Percentiles rank a stretch among this genome's conserved stretches.
These are phyloP conservation scores for Exophiala sp. DNA, from an alignment of 2,329 filamentous ascomycete species.

Conservation along the genomic window DNA sequence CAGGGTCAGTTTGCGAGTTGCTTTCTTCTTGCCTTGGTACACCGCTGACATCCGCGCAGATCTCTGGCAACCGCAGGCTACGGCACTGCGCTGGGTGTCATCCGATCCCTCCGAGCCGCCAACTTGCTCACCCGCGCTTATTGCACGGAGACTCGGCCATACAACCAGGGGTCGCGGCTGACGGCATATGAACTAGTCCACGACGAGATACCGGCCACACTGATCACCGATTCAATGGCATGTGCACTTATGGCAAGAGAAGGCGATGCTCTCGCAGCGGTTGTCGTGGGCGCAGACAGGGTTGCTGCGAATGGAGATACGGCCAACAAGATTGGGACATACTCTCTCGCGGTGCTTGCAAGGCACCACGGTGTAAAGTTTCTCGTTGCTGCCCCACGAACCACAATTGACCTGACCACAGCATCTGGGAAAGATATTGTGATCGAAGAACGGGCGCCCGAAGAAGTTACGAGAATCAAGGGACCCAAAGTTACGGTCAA, in stretches of 20 bases:
- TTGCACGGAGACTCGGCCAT: constrained; percentile 94
- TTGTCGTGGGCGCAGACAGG: constrained; percentile 90
- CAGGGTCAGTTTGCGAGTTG: constrained; percentile 54
- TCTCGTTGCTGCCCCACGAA: constrained; percentile 87
- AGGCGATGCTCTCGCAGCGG: constrained; percentile 66
- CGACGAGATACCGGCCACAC: constrained; percentile 81
- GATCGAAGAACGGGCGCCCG: constrained; percentile 78
- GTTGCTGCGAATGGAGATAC: constrained; percentile 96
- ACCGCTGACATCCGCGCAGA: constrained; percentile 37
- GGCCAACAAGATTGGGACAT: constrained; percentile 97
- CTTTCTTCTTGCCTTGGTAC: neutral
- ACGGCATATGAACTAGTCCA: constrained; percentile 96
- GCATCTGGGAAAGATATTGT: constrained; percentile 70
- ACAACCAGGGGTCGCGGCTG: constrained; percentile 92
- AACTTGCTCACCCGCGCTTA: constrained; percentile 72
- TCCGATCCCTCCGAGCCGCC: constrained; percentile 68
- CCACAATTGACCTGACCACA: constrained; percentile 83
- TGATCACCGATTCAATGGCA: constrained; percentile 96
- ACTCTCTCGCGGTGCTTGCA: constrained; percentile 84
- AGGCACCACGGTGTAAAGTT: constrained; percentile 86
- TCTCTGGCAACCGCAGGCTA: constrained; percentile 97
- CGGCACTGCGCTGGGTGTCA: constrained; percentile 89
- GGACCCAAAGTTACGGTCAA: constrained; percentile 66
- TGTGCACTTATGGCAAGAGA: constrained; percentile 65
- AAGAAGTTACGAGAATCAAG: constrained; percentile 78